phyloP scores from a whole-genome alignment of 2,329 filamentous ascomycete genomes.

The Cylindrodendrum hubeiense region DNA sequence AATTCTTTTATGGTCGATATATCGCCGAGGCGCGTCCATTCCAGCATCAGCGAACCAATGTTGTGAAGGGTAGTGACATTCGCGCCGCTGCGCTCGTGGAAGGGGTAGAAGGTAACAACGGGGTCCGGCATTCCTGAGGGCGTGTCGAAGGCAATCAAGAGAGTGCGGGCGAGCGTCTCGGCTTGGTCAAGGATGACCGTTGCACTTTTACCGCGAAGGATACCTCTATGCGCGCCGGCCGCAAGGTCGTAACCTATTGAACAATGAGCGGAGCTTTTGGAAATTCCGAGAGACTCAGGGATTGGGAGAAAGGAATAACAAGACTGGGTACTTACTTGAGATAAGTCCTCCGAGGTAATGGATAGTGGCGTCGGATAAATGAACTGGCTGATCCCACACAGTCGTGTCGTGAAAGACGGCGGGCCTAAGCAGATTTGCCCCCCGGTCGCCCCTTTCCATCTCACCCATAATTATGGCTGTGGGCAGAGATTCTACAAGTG shows the following conservation, averaged over 20 bases:
- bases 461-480: not conserved
- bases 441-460: no score
- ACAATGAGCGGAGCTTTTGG: not conserved
- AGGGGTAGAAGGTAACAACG: not conserved
- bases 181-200: not conserved
- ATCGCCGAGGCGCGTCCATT: not conserved
- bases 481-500: not conserved
- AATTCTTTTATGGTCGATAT: not conserved
- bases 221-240: not conserved
- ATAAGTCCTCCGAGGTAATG: not conserved
- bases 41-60: not conserved
- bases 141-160: not conserved
- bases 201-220: not conserved
- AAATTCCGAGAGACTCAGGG: not conserved
- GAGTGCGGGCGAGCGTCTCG: not conserved
- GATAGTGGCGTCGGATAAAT: not conserved
- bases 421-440: not conserved
- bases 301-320: no score
- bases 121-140: not conserved
- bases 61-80: not conserved
- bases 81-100: not conserved
- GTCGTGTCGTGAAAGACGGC: not conserved
- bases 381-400: not conserved
- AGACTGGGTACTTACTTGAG: not conserved
- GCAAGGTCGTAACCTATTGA: not conserved